Conservation (phyloP, 1,284 basidiomycete species). For the Pseudozyma sp. region DNA sequence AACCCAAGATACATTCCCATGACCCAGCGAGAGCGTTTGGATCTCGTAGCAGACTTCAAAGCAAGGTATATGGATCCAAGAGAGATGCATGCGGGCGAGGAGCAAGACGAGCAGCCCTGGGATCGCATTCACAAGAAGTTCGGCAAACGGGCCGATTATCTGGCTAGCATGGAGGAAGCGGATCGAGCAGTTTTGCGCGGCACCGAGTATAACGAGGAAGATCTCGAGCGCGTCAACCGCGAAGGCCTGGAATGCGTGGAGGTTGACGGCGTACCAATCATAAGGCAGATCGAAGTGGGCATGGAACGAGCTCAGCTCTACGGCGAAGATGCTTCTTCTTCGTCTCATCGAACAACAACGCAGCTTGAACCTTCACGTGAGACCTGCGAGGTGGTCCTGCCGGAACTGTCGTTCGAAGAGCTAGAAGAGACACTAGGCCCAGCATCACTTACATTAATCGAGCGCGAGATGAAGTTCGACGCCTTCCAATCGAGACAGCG, state of each 20-base stretch:
- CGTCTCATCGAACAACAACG: background rate
- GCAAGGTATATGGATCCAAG: conserved; percentile 6
- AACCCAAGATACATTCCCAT: conserved; percentile 8
- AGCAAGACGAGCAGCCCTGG: conserved; percentile 22
- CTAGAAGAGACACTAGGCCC: conserved; percentile 15
- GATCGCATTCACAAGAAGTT: conserved; percentile 13
- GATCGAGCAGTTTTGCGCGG: conserved; percentile 15
- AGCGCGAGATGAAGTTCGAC: conserved; percentile 31
- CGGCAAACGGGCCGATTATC: background rate
- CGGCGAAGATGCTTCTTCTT: background rate
- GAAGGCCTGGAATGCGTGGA: background rate
- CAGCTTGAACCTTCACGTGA: background rate
- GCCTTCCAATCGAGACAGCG: conserved; percentile 10
- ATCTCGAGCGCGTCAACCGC: background rate
- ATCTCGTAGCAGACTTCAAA: conserved; percentile 9
- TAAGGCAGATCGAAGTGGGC: conserved; percentile 11
- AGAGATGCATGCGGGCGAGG: conserved; percentile 9
- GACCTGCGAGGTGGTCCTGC: conserved; percentile 3
- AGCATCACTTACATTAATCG: conserved; percentile 16
- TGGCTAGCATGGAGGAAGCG: conserved; percentile 5
- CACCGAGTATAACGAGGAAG: conserved; percentile 3
- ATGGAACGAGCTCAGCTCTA: conserved; percentile 14
- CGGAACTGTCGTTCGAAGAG: background rate
- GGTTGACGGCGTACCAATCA: background rate
- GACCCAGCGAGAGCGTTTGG: background rate